phyloP scores from a whole-genome alignment of 345 rosid species.

The Sonneratia caseolaris region DNA sequence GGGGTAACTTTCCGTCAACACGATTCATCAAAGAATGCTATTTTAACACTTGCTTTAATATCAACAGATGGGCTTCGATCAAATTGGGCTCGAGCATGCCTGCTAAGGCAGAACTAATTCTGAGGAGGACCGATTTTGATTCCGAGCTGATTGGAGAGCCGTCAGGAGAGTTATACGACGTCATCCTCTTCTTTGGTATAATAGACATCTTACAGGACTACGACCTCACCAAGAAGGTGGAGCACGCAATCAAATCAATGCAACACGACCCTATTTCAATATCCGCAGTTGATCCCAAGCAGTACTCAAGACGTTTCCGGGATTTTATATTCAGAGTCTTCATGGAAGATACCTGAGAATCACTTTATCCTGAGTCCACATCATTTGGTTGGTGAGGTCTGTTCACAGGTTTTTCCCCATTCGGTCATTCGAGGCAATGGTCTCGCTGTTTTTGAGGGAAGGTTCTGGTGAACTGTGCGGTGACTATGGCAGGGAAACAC shows the following conservation, averaged over 20 bases:
- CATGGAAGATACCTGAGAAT: constrained; percentile 56
- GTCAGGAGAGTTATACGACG: constrained; percentile 65
- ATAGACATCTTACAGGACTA: constrained; percentile 96
- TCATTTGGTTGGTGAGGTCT: not conserved
- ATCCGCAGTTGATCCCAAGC: constrained; percentile 96
- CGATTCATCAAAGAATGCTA: not conserved
- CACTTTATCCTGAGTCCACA: not conserved
- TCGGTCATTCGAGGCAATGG: not conserved
- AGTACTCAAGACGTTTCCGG: constrained; percentile 78
- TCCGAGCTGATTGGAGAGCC: constrained; percentile 70
- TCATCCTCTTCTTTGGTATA: constrained; percentile 70
- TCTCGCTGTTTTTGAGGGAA: not conserved
- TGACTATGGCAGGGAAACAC: not conserved
- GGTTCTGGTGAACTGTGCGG: not conserved
- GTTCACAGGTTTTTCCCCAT: not conserved
- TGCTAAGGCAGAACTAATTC: constrained; percentile 66
- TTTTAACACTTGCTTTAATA: not conserved
- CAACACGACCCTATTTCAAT: constrained; percentile 88
- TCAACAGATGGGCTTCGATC: constrained; percentile 53
- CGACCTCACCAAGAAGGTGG: constrained; percentile 95
- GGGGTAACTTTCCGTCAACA: too few relatives aligned
- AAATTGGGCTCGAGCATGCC: constrained; percentile 72
- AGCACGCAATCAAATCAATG: constrained; percentile 92
- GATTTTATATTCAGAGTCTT: constrained; percentile 81
- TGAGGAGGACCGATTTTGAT: constrained; percentile 51